A percentile compares a stretch with the other conserved stretches of the same genome.
Evolutionary conservation across 768 basidiomycete genomes (phyloP).

Genomic region (Mycena polygramma): DNA sequence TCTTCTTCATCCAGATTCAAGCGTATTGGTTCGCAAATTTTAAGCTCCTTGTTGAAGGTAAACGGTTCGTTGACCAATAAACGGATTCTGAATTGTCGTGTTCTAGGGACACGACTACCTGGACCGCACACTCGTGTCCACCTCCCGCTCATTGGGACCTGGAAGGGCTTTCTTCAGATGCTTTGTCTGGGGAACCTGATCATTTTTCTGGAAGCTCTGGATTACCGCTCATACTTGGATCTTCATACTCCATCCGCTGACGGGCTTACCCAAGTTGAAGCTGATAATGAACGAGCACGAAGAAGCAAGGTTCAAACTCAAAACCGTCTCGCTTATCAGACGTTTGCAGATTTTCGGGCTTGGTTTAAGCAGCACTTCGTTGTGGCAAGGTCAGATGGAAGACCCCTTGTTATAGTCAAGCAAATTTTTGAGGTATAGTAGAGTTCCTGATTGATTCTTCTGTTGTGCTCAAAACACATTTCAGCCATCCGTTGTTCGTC

Average conservation of each 20-base stretch:
- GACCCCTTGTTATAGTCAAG: not conserved
- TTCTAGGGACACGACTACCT: not conserved
- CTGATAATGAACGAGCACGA: not conserved
- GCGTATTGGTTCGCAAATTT: conserved; percentile 6
- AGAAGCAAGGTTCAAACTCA: not conserved
- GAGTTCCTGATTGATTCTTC: not conserved
- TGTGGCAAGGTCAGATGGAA: not conserved
- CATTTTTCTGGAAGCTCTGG: not conserved
- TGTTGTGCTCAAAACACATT: too few species aligned
- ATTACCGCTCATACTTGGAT: not conserved
- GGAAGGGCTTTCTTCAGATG: conserved; percentile 6
- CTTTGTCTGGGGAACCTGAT: not conserved
- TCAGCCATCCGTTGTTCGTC: not conserved
- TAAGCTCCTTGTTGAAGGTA: not conserved
- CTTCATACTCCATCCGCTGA: too few species aligned
- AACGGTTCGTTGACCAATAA: too few species aligned
- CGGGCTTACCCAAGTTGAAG: too few species aligned
- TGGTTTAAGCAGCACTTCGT: not conserved
- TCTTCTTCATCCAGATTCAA: conserved; percentile 9
- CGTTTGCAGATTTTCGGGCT: not conserved
- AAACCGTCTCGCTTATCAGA: not conserved
- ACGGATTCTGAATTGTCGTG: too few species aligned
- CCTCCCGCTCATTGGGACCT: not conserved
- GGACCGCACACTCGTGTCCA: not conserved
- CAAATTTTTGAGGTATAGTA: not conserved